Base-by-base conservation (phyloP, 306 rosid genomes). In the Fagus sylvatica region DNA sequence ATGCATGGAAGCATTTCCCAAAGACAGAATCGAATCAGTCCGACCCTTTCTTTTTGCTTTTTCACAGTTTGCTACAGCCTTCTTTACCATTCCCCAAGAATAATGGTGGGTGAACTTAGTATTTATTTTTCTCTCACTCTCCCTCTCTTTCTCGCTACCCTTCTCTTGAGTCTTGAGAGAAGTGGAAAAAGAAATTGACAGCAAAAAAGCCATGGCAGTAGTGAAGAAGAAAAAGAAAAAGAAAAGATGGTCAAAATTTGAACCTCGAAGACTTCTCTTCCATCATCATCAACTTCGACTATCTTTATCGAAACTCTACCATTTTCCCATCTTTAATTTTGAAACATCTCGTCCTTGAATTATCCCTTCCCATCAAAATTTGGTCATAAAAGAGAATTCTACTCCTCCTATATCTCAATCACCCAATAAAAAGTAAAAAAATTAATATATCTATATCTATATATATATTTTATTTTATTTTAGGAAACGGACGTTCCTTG, bases 261-360 rank as follows among this genome's bases (percentile, higher is more conserved):
- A 89, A 86, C 90, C 93, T 90, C 94, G 96, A 94, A 91, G 88
- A 87, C 91, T 90, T 89, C 87, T 90, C 91, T 88, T 83, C 88
- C 91, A 90, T 87, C 91, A 91, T 88, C 89, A 91, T 88, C 93
- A 89, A 81, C 96, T 87, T 89, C 96, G 88, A 89, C 94, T 88
- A 84, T 88, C 98, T 94, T 94, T 94, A 94, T 94, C 96, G 97
- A 90, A 94, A 94, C 94, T 85, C 94, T 83, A 88, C 87, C 93
- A 71, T 59, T 78, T 85, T 71, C 65, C 77, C 81, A 84, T 83
- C 85, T 83, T 86, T 83, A 83, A 73, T 86, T 90, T 90, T 87
- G 87, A 88, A 83, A 78, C 79, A 42, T 67, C 66, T 41, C 33
- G 53, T 76, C 71, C 71, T 66, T 66, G 5, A 40, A 39, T 66